These are phyloP conservation scores for Avena insularis DNA, from an alignment of 176 grass and related monocot genomes.

Conservation along the genomic window DNA sequence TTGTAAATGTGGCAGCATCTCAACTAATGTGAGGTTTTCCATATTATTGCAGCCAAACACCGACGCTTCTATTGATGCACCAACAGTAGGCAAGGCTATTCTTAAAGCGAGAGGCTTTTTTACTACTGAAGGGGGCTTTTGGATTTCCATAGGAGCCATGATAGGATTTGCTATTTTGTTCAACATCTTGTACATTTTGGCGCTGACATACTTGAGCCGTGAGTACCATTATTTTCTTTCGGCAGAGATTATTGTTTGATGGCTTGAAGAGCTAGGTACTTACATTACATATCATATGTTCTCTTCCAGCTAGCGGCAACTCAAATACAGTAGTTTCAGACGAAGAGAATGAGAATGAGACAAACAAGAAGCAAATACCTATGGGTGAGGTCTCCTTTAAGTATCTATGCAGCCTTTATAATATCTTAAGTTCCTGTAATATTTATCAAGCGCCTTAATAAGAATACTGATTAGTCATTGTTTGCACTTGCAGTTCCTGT, in stretches of 20 bases:
- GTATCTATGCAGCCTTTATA: constrained; percentile 6
- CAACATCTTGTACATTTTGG: constrained; percentile 72
- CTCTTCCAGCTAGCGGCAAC: constrained; percentile 51
- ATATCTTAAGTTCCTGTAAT: constrained; percentile 16
- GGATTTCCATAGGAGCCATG: constrained; percentile 77
- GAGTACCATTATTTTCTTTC: constrained; percentile 44
- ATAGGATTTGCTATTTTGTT: constrained; percentile 69
- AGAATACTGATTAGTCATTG: neutral
- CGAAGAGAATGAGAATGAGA: constrained; percentile 45
- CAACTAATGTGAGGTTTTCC: constrained; percentile 25
- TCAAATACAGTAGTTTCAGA: constrained; percentile 55
- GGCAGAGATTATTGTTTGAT: neutral
- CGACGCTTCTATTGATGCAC: constrained; percentile 55
- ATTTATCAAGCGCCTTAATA: constrained; percentile 10
- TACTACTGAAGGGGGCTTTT: constrained; percentile 66
- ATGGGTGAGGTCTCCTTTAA: constrained; percentile 11
- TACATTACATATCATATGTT: constrained; percentile 26
- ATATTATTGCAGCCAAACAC: constrained; percentile 62
- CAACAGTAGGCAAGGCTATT: constrained; percentile 78
- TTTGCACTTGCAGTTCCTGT: neutral
- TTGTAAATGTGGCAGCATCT: neutral
- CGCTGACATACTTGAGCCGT: constrained; percentile 72
- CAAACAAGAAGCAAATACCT: neutral
- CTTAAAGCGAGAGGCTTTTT: constrained; percentile 84
- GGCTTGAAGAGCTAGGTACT: neutral